phyloP scores from a whole-genome alignment of 306 rosid species.

The Ammopiptanthus mongolicus region DNA sequence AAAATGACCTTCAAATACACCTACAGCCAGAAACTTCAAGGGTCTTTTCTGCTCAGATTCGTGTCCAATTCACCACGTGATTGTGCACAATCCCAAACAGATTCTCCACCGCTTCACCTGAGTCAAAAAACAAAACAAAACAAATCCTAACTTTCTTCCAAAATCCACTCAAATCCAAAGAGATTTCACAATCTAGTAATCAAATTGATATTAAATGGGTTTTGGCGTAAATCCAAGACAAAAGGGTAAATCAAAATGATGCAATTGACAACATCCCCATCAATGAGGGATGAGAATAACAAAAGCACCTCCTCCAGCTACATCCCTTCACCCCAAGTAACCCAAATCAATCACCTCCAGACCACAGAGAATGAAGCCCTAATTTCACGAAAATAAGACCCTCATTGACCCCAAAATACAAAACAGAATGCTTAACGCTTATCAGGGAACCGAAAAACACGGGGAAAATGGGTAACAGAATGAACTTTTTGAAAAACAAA shows the following conservation, averaged over 20 bases:
- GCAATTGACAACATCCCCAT: constrained; percentile 25
- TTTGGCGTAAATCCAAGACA: not conserved
- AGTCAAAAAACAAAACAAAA: constrained; percentile 9
- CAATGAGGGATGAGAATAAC: constrained; percentile 31
- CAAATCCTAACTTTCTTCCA: constrained; percentile 24
- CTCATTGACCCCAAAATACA: constrained; percentile 17
- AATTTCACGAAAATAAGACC: not conserved
- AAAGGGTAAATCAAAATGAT: constrained; percentile 1
- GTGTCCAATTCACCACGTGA: constrained; percentile 36
- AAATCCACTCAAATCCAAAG: constrained; percentile 31
- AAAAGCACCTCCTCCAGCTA: constrained; percentile 23
- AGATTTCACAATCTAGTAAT: constrained; percentile 11
- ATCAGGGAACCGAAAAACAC: not conserved
- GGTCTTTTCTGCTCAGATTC: constrained; percentile 29
- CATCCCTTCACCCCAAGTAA: constrained; percentile 23
- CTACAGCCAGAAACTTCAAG: constrained; percentile 27
- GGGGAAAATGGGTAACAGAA: not conserved
- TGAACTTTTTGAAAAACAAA: not conserved
- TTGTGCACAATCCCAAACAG: constrained; percentile 36
- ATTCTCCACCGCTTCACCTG: constrained; percentile 34
- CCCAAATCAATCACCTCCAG: constrained; percentile 22
- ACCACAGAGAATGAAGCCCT: constrained; percentile 15
- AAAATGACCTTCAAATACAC: constrained; percentile 36
- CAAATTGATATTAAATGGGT: not conserved
- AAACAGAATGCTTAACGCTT: constrained; percentile 6